A percentile compares a stretch with the other conserved stretches of the same genome.
Conservation (phyloP, 352 stramenopile genomes). For the Aphanomyces euteiches region DNA sequence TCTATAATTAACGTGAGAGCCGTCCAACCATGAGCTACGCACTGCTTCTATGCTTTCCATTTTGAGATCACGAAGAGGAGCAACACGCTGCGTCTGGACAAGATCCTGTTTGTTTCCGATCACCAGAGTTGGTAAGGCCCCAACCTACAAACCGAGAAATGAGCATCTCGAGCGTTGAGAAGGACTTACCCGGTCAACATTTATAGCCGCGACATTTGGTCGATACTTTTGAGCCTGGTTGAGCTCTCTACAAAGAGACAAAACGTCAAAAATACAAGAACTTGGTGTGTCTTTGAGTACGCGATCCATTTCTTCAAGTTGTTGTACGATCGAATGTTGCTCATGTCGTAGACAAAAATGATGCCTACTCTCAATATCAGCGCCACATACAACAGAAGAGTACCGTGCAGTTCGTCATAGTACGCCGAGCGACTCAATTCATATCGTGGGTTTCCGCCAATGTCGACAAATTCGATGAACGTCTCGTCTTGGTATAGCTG, state of each 20-base stretch:
- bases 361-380: constrained; percentile 37
- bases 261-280: background rate
- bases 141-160: constrained; percentile 33
- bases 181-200: background rate
- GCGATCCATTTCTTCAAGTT: constrained; percentile 57
- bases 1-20: constrained; percentile 36
- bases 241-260: constrained; percentile 41
- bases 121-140: constrained; percentile 63
- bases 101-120: constrained; percentile 79
- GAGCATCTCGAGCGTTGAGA: background rate
- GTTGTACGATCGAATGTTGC: constrained; percentile 68
- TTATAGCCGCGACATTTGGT: constrained; percentile 34
- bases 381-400: background rate
- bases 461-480: constrained; percentile 76
- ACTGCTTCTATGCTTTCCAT: constrained; percentile 59
- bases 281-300: constrained; percentile 24
- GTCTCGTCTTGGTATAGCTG: constrained; percentile 39
- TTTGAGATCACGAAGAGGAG: constrained; percentile 42
- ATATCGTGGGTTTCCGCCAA: constrained; percentile 77
- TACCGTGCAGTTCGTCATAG: constrained; percentile 74
- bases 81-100: constrained; percentile 40
- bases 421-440: constrained; percentile 75
- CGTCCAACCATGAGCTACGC: constrained; percentile 9
- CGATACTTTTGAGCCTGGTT: constrained; percentile 36
- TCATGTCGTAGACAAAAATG: constrained; percentile 79